Conservation (phyloP, 805 yeast genomes). For the Diddensiella transvaalensis region DNA sequence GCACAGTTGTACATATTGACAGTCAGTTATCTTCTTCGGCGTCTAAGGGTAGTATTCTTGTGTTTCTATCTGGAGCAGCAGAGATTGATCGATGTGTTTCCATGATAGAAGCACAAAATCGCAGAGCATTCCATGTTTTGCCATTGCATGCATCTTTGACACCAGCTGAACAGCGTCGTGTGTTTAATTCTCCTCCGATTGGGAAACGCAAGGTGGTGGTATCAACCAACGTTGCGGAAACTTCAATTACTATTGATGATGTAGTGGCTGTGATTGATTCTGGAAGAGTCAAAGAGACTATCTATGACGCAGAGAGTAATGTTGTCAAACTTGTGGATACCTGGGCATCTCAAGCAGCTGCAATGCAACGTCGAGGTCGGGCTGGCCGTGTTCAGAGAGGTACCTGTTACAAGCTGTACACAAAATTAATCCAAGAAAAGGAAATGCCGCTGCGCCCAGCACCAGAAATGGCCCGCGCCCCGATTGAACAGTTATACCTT, state of each 20-base stretch:
- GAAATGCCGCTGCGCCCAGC: constrained; percentile 69
- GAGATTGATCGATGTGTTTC: constrained; percentile 62
- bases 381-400: constrained; percentile 95
- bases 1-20: constrained; percentile 54
- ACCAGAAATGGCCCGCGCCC: constrained; percentile 85
- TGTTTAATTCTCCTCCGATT: constrained; percentile 54
- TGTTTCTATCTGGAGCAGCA: constrained; percentile 87
- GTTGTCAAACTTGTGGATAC: constrained; percentile 69
- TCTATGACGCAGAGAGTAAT: constrained; percentile 63
- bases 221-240: constrained; percentile 93
- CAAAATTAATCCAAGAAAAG: constrained; percentile 52
- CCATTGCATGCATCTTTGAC: constrained; percentile 89
- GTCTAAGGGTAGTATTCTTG: constrained; percentile 68
- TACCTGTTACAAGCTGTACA: constrained; percentile 73
- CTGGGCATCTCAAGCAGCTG: constrained; percentile 90
- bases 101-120: constrained; percentile 35
- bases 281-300: constrained; percentile 78
- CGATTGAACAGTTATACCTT: constrained; percentile 76
- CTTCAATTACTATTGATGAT: constrained; percentile 94
- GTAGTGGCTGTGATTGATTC: constrained; percentile 87
- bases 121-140: constrained; percentile 43
- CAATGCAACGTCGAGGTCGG: constrained; percentile 89
- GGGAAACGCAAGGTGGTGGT: constrained; percentile 75
- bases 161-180: constrained; percentile 76
- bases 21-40: constrained; percentile 39